Base-by-base conservation (phyloP, 108 stramenopile species). In the Stephanodiscus minutulus region DNA sequence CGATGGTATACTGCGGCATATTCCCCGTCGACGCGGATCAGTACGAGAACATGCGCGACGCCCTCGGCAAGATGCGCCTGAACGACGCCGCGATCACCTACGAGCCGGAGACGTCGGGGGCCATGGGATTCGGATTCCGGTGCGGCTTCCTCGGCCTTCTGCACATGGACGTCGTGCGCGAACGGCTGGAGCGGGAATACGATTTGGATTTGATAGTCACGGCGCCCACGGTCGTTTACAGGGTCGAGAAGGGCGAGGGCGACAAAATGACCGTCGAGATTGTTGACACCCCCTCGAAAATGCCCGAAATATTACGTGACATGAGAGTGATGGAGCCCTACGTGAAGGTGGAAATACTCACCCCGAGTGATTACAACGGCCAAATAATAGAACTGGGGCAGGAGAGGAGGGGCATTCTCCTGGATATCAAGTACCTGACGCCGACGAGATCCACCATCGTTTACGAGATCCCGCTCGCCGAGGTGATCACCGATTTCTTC, bases 121-220 rank as follows among this genome's bases (percentile, higher is more conserved):
- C 95, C 20, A 90, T 98, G 89, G 93, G 93, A 35, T 94, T 94
- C 70, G 93, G 97, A 13, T 97, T 98, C 60, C 89, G 97, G 20
- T 97, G 96, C 66, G 98, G 99, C 0, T 99, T 99, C 73, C 84
- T 99, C 44, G 99, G 99, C 24, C 77, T 98, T 41, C 78, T 99
- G 48, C 99, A 99, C 80, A 99, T 98, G 98, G 99, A 99, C 73
- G 95, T 99, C 67, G 84, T 99, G 9, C 92, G 97, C 56, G 97
- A 99, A 83, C 82, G 99, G n/a, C 74, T 98, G 18, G 83, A 83
- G 43, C 80, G 98, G 47, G 98, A 99, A 73, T 97, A 97, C 75
- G 92, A 90, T 74, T 67, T 97, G 35, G 97, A 97, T 69, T 75
- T 99, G 47, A 97, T 99, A 63, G 94, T 97, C 68, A 99, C 99